Percentiles rank a stretch among this genome's conserved stretches.
Conservation (phyloP, 148 eudicot species). For the Chenopodium formosanum region DNA sequence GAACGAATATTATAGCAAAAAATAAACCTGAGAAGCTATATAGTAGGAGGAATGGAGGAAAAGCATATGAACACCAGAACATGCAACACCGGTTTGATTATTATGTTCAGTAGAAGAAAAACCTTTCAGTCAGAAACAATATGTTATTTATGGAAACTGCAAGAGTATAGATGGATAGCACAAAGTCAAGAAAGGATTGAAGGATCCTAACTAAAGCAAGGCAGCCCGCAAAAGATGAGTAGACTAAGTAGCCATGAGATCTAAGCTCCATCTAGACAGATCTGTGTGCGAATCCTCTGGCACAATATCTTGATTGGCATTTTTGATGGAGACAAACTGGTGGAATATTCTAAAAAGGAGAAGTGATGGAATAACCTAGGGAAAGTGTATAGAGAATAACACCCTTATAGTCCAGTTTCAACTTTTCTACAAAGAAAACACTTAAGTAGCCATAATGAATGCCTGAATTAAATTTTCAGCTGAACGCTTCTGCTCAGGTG, state of each 20-base stretch:
- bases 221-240: conserved; percentile 29
- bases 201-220: conserved; percentile 36
- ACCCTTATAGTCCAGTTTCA: conserved; percentile 36
- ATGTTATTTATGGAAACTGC: conserved; percentile 23
- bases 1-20: conserved; percentile 14
- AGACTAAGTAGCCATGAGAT: conserved; percentile 26
- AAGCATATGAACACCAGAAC: conserved; percentile 18
- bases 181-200: conserved; percentile 29
- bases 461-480: conserved; percentile 93
- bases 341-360: conserved; percentile 23
- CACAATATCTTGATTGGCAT: conserved; percentile 29
- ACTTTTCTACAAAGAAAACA: conserved; percentile 32
- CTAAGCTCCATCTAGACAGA: conserved; percentile 31
- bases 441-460: conserved; percentile 75
- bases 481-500: conserved; percentile 83
- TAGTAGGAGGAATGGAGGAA: conserved; percentile 24
- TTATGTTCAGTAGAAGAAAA: conserved; percentile 18
- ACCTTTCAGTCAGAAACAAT: conserved; percentile 22
- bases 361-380: conserved; percentile 31
- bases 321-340: conserved; percentile 20
- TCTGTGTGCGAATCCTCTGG: conserved; percentile 17
- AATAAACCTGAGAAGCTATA: conserved; percentile 23
- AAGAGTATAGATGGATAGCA: conserved; percentile 18
- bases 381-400: conserved; percentile 34
- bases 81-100: conserved; percentile 23